These are phyloP conservation scores for Volutella citrinella DNA, from an alignment of 2,329 filamentous ascomycete species.

Conservation along the genomic window DNA sequence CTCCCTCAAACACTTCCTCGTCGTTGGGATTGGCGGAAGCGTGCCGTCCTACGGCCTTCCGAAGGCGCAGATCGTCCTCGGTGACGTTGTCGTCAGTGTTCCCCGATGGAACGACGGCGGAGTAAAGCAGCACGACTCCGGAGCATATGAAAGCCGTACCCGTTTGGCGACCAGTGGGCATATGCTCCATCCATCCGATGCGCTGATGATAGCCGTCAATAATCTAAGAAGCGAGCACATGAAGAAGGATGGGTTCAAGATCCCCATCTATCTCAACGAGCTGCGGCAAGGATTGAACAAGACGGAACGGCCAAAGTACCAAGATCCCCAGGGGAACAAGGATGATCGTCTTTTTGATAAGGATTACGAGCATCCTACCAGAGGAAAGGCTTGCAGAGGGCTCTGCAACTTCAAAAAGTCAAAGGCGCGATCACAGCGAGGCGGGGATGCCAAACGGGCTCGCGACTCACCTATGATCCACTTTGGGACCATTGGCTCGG, in stretches of 20 bases:
- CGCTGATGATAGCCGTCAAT: no score
- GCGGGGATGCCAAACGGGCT: slow-evolving; percentile 4
- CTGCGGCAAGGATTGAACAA: neutral
- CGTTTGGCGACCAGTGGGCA: slow-evolving; percentile 22
- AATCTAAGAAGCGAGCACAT: no score
- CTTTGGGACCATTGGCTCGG: slow-evolving; percentile 36
- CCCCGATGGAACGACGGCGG: slow-evolving; percentile 28
- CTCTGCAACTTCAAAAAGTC: neutral
- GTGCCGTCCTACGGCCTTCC: slow-evolving; percentile 20
- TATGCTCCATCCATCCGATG: no score
- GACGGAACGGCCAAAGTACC: slow-evolving; percentile 3
- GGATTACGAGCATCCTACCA: slow-evolving; percentile 6
- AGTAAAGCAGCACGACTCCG: slow-evolving; percentile 16
- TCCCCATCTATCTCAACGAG: no score
- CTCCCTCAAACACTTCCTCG: slow-evolving; percentile 29
- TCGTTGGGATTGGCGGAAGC: slow-evolving; percentile 41
- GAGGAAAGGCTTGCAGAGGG: neutral
- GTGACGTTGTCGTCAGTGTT: slow-evolving; percentile 33
- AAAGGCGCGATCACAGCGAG: neutral
- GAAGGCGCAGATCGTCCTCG: slow-evolving; percentile 22
- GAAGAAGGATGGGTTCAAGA: no score
- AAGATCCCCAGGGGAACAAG: slow-evolving; percentile 19
- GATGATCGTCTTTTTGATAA: slow-evolving; percentile 23
- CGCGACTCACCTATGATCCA: slow-evolving; percentile 18
- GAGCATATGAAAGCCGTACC: slow-evolving; percentile 19